Conservation (phyloP, 768 basidiomycete species). For the Suillus brevipes region DNA sequence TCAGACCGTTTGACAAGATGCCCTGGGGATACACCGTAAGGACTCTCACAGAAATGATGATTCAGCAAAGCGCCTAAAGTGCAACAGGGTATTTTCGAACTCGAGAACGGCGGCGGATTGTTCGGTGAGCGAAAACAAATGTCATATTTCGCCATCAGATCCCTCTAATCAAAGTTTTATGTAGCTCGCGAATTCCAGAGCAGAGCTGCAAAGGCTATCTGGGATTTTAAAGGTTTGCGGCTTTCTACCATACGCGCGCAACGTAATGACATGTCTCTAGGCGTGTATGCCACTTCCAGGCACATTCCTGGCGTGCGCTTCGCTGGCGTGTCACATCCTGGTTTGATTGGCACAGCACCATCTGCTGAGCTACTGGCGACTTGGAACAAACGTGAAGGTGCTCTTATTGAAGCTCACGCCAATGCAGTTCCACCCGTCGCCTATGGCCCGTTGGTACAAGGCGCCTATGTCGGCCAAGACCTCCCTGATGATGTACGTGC, state of each 20-base stretch:
- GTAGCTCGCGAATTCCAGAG: conserved; percentile 67
- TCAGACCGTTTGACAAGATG: conserved; percentile 69
- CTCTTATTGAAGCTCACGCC: conserved; percentile 54
- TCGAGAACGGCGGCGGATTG: conserved; percentile 70
- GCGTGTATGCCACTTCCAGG: conserved; percentile 69
- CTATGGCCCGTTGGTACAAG: conserved; percentile 56
- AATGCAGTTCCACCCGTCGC: conserved; percentile 64
- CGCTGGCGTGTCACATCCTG: conserved; percentile 75
- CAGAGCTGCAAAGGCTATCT: conserved; percentile 75
- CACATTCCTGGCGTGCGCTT: conserved; percentile 82
- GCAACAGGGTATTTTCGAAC: conserved; percentile 69
- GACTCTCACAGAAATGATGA: not conserved
- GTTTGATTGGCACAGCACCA: conserved; percentile 75
- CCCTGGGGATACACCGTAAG: conserved; percentile 78
- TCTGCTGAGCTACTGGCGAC: conserved; percentile 68
- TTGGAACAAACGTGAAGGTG: conserved; percentile 75
- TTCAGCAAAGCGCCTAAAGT: not conserved
- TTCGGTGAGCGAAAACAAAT: conserved; percentile 46
- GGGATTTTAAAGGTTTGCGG: conserved; percentile 66
- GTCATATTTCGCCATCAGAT: not conserved
- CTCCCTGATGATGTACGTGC: conserved; percentile 43
- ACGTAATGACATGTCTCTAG: conserved; percentile 30
- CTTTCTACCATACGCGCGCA: not conserved
- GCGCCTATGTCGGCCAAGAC: conserved; percentile 72
- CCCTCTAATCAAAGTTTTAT: not conserved